Evolutionary conservation across 768 basidiomycete genomes (phyloP).

Genomic region (Epithele typhae): DNA sequence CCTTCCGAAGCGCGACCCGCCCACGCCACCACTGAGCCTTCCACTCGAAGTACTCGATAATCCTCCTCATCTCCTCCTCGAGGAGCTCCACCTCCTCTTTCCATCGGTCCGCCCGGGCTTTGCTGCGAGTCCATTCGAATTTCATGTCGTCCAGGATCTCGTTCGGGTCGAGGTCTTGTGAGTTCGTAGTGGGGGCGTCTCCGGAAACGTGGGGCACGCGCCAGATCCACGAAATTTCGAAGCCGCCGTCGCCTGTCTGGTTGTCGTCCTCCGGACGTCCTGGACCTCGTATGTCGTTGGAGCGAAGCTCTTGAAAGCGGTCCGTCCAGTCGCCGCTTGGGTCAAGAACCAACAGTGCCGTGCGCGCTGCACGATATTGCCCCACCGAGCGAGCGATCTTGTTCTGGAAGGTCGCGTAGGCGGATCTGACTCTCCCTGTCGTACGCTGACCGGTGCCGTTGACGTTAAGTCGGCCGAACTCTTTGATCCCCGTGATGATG

Average conservation of each 20-base stretch:
- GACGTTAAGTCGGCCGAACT: too few relatives aligned
- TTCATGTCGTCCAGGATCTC: slow-evolving; percentile 1
- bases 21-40: slow-evolving; percentile 16
- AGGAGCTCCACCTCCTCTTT: slow-evolving; percentile 32
- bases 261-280: background rate
- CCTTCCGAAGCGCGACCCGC: background rate
- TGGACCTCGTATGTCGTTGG: background rate
- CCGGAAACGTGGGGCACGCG: background rate
- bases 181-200: background rate
- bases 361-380: background rate
- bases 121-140: slow-evolving; percentile 18
- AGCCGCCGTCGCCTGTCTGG: slow-evolving; percentile 4
- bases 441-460: too few relatives aligned
- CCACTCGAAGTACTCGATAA: slow-evolving; percentile 20
- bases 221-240: slow-evolving; percentile 14
- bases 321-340: background rate
- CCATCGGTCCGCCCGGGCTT: slow-evolving; percentile 29
- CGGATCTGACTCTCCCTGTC: too few relatives aligned
- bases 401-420: background rate
- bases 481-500: too few relatives aligned
- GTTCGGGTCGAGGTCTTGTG: background rate
- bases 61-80: slow-evolving; percentile 31
- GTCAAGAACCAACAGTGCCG: background rate
- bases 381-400: background rate
- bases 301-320: background rate